phyloP scores from a whole-genome alignment of 2,329 filamentous ascomycete genomes.

The Arthrobotrys iridis region DNA sequence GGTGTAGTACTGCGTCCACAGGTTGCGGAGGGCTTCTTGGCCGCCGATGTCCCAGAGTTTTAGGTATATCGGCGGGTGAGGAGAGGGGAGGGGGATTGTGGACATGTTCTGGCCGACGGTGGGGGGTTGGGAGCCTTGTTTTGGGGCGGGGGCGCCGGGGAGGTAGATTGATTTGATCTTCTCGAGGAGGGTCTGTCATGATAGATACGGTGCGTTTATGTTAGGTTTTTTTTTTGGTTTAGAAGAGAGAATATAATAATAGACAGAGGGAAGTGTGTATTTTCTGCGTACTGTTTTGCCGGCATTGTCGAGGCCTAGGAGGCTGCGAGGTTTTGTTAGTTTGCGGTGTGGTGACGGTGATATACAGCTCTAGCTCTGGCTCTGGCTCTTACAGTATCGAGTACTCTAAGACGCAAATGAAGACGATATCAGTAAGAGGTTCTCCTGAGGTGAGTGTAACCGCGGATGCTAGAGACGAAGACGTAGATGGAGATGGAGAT shows the following conservation, averaged over 20 bases:
- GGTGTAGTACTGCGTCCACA: constrained; percentile 96
- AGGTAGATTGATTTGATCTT: constrained; percentile 92
- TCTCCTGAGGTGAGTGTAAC: too few relatives aligned
- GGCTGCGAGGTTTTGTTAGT: constrained; percentile 59
- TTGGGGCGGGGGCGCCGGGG: constrained; percentile 68
- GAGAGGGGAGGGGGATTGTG: constrained; percentile 74
- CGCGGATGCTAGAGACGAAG: too few relatives aligned
- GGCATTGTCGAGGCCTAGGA: constrained; percentile 96
- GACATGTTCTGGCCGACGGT: constrained; percentile 98
- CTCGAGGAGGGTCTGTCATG: constrained; percentile 79
- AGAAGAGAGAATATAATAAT: not conserved
- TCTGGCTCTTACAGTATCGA: constrained; percentile 73
- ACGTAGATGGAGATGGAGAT: too few relatives aligned
- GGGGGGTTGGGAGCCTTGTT: constrained; percentile 81
- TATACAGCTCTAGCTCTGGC: not conserved
- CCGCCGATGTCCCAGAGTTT: constrained; percentile 99
- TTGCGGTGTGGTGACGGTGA: not conserved
- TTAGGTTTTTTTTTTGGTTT: not conserved
- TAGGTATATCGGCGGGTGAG: constrained; percentile 84
- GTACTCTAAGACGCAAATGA: constrained; percentile 77
- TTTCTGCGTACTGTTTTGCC: constrained; percentile 75
- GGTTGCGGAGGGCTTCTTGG: constrained; percentile 83
- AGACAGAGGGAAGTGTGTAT: not conserved
- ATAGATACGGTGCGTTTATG: not conserved
- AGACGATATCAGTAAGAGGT: too few relatives aligned